phyloP scores from a whole-genome alignment of 2,329 filamentous ascomycete species.

The Dendrostoma leiphaemia region DNA sequence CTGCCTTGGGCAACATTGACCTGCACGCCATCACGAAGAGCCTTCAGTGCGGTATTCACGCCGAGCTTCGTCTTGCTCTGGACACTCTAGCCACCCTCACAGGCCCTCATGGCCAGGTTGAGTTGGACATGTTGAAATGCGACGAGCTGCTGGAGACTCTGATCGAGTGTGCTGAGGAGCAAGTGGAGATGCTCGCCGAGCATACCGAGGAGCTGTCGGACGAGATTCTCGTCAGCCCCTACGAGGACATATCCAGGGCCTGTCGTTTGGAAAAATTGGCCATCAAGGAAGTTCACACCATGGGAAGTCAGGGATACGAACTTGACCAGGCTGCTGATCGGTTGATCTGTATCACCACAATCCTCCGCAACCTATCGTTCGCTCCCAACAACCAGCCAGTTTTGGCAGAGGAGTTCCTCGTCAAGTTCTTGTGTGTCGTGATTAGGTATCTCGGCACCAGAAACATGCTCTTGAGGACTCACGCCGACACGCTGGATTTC shows the following conservation, averaged over 20 bases:
- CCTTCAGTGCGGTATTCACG: slow-evolving; percentile 83
- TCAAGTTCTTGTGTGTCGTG: slow-evolving; percentile 80
- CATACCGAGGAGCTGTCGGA: slow-evolving; percentile 84
- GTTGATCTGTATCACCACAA: slow-evolving; percentile 86
- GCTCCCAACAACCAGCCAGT: slow-evolving; percentile 69
- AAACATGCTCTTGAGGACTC: slow-evolving; percentile 77
- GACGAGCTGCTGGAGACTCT: slow-evolving; percentile 88
- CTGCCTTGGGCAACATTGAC: slow-evolving; percentile 84
- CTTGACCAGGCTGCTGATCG: slow-evolving; percentile 84
- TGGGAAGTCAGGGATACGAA: slow-evolving; percentile 76
- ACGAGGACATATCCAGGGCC: slow-evolving; percentile 83
- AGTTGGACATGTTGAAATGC: slow-evolving; percentile 67
- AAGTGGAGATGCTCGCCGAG: slow-evolving; percentile 80
- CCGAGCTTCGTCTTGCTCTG: slow-evolving; percentile 84
- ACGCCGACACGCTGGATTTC: slow-evolving; percentile 86
- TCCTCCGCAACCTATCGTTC: slow-evolving; percentile 91
- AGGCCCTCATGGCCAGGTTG: slow-evolving; percentile 57
- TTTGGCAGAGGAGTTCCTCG: slow-evolving; percentile 69
- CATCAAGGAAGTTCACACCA: slow-evolving; percentile 68
- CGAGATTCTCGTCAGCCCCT: slow-evolving; percentile 76
- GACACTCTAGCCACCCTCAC: slow-evolving; percentile 74
- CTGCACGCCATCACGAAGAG: slow-evolving; percentile 86
- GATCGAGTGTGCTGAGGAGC: slow-evolving; percentile 86
- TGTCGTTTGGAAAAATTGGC: slow-evolving; percentile 71
- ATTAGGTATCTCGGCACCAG: slow-evolving; percentile 87